A percentile compares a stretch with the other conserved stretches of the same genome.
Conservation (phyloP, 345 rosid species). For the Arabis alpina region DNA sequence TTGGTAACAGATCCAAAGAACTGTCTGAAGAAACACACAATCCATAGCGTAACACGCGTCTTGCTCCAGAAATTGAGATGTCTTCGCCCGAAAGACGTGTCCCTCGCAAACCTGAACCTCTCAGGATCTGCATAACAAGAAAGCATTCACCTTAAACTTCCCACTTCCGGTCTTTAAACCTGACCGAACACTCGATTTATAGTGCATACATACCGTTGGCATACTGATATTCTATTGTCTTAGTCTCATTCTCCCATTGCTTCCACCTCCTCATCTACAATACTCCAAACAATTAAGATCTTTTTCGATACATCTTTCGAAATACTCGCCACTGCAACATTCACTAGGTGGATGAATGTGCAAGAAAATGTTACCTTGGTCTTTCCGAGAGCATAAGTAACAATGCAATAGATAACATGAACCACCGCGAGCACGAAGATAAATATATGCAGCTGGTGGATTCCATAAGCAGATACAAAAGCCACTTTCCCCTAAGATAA, state of each 20-base stretch:
- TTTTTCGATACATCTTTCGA: slow-evolving; percentile 4
- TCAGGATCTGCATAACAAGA: slow-evolving; percentile 71
- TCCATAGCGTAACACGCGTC: slow-evolving; percentile 68
- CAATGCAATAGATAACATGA: slow-evolving; percentile 78
- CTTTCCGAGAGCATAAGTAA: slow-evolving; percentile 77
- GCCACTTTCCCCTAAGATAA: slow-evolving; percentile 76
- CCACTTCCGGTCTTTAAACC: background rate
- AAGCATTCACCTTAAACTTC: background rate
- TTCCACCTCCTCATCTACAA: slow-evolving; percentile 87
- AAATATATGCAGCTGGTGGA: slow-evolving; percentile 93
- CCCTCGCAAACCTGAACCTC: slow-evolving; percentile 92
- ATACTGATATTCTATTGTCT: slow-evolving; percentile 76
- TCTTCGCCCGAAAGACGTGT: slow-evolving; percentile 92
- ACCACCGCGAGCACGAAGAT: slow-evolving; percentile 82
- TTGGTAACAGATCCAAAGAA: slow-evolving; percentile 71
- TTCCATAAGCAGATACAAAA: slow-evolving; percentile 79
- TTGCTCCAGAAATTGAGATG: slow-evolving; percentile 80
- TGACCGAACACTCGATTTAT: background rate
- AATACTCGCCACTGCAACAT: background rate
- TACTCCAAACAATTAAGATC: slow-evolving; percentile 4
- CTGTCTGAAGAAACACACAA: slow-evolving; percentile 69
- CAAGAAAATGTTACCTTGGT: slow-evolving; percentile 61
- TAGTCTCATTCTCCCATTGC: slow-evolving; percentile 85
- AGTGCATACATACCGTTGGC: slow-evolving; percentile 54
- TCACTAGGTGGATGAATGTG: background rate